Conservation (phyloP, 2,329 filamentous ascomycete genomes). For the Pestalotiopsis sp. region DNA sequence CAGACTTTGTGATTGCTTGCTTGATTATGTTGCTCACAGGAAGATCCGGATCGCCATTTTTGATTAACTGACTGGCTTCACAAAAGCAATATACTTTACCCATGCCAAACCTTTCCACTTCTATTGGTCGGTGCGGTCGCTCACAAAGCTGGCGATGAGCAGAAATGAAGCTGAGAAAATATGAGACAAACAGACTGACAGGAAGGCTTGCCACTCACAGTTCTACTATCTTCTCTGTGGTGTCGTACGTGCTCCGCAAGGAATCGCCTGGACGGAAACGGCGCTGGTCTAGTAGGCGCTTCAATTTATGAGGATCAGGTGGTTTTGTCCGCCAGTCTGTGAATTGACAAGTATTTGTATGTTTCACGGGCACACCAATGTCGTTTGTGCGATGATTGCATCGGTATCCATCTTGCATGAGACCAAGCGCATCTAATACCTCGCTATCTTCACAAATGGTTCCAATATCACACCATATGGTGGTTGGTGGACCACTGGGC, state of each 20-base stretch:
- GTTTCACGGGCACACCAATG: too few relatives aligned
- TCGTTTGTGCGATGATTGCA: not conserved
- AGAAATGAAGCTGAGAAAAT: not conserved
- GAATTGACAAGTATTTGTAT: not conserved
- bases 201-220: not conserved
- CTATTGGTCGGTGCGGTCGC: not conserved
- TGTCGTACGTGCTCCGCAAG: fast-evolving
- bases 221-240: not conserved
- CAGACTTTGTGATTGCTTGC: not conserved
- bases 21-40: not conserved
- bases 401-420: not conserved
- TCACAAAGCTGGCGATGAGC: not conserved
- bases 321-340: not conserved
- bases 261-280: not conserved
- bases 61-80: not conserved
- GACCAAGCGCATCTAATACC: not conserved
- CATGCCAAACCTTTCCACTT: fast-evolving
- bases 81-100: not conserved
- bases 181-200: not conserved
- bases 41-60: not conserved
- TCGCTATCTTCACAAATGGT: not conserved
- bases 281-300: not conserved
- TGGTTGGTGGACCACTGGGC: not conserved
- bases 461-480: not conserved
- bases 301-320: not conserved